phyloP scores from a whole-genome alignment of 441 rosid genomes.

The Erodium texanum region DNA sequence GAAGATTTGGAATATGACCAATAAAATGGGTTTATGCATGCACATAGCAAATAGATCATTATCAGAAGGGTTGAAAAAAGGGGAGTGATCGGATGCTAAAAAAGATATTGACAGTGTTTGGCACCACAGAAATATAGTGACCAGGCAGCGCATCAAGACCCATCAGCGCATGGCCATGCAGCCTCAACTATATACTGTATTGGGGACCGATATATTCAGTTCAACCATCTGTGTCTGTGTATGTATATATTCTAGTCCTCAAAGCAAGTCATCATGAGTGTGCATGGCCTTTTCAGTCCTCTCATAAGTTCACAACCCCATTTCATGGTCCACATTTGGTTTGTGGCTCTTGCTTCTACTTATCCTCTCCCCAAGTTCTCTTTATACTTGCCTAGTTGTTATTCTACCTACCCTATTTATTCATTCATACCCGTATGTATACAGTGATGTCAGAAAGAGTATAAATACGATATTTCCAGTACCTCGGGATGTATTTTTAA shows the following conservation, averaged over 20 bases:
- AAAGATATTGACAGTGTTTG: not conserved
- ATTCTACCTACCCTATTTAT: not conserved
- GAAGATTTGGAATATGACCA: not conserved
- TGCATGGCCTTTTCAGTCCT: slow-evolving; percentile 12
- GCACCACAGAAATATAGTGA: not conserved
- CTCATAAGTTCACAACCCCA: slow-evolving; percentile 15
- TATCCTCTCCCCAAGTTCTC: not conserved
- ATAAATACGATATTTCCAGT: no score
- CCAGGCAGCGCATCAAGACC: not conserved
- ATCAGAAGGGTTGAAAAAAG: not conserved
- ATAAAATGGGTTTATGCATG: not conserved
- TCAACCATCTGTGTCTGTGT: not conserved
- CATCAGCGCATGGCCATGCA: not conserved
- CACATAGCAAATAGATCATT: not conserved
- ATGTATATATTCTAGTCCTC: not conserved
- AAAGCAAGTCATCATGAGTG: not conserved
- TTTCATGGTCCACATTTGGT: slow-evolving; percentile 20
- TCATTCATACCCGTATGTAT: not conserved
- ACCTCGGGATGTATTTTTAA: no score
- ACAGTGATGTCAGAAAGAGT: not conserved
- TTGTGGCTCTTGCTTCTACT: slow-evolving; percentile 20
- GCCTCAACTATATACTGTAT: no score
- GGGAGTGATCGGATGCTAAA: not conserved
- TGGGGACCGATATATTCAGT: slow-evolving; percentile 6
- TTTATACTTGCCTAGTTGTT: not conserved